Evolutionary conservation across 1,284 basidiomycete species (phyloP), one percentile per base, ranked within the genome.

Genomic region (Heterobasidion occidentale): DNA sequence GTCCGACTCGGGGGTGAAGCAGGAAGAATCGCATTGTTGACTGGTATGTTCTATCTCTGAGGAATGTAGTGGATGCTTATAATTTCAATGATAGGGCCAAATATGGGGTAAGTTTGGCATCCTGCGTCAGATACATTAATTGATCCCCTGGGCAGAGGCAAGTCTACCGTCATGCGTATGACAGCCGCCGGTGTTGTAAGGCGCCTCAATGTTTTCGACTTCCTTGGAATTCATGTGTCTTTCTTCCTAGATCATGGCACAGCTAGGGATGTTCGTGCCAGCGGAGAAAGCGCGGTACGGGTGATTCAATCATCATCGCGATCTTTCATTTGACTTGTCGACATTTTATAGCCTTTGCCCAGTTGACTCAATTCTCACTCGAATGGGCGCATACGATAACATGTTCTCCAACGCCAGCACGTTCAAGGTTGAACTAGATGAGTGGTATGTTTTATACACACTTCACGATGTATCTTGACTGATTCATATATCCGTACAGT

Each of bases 371-470:
- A 98, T 99, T 64, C 83, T 97, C 58, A 98, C 96, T 7, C 86
- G 97, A 34, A 99, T 99, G 96, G 97, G 97, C 17, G 97, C 97
- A 2, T 95, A 96, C 68, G 94, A 98, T 67, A 94, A 94, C 66
- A 96, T 98, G 90, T 97, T 97, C 69, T 90, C 92, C 2, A 90
- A 91, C 62, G 84, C 94, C 0, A 94, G 92, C 71, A 96, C 94
- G 0, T 98, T 97, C 81, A 94, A 96, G 69, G 94, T 98, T 17
- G 95, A 98, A 68, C 77, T 98, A 54, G 94, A 97, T 68, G 95
- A 98, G 81, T 93, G 90, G 90, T 91, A 61, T 54, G 72, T 58
- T 35, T 14, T 34, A 50, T 35, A 42, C 36, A 34, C n/a, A 2
- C 8, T 15, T 33, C 11, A 20, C 35, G 2, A 34, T 50, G 14